A percentile compares a stretch with the other conserved stretches of the same genome.
Evolutionary conservation across 2,329 filamentous ascomycete species (phyloP).

Genomic region (Fusarium sp.): DNA sequence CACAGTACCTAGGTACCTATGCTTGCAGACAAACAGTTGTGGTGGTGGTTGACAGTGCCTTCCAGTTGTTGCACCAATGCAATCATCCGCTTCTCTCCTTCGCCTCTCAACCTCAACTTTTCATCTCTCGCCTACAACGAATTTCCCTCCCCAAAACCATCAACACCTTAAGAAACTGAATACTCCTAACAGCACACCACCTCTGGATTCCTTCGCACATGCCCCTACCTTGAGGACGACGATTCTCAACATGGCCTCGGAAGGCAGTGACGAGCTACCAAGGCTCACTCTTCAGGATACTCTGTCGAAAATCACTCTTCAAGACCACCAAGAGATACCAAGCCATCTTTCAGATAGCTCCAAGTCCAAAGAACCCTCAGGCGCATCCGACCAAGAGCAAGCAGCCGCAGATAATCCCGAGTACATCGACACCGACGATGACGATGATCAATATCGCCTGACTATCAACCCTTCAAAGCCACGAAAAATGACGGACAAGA

Average conservation of each 20-base stretch:
- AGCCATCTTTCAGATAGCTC: no score
- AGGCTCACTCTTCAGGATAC: not conserved
- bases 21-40: not conserved
- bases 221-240: not conserved
- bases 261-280: not conserved
- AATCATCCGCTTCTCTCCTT: not conserved
- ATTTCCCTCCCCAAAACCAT: not conserved
- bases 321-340: not conserved
- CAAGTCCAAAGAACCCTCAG: not conserved
- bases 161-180: not conserved
- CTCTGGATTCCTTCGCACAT: no score
- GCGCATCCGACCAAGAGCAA: not conserved
- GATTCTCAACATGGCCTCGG: slow-evolving; percentile 5
- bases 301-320: not conserved
- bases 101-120: not conserved
- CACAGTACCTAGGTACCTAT: no score
- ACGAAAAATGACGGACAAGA: slow-evolving; percentile 58
- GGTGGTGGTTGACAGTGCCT: not conserved
- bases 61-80: slow-evolving; percentile 2
- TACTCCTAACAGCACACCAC: not conserved
- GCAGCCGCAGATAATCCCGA: slow-evolving; percentile 13
- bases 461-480: slow-evolving; percentile 48
- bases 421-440: slow-evolving; percentile 34
- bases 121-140: not conserved
- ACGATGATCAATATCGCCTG: slow-evolving; percentile 47